Conservation (phyloP, 768 basidiomycete species). For the Mycena capillaripes region DNA sequence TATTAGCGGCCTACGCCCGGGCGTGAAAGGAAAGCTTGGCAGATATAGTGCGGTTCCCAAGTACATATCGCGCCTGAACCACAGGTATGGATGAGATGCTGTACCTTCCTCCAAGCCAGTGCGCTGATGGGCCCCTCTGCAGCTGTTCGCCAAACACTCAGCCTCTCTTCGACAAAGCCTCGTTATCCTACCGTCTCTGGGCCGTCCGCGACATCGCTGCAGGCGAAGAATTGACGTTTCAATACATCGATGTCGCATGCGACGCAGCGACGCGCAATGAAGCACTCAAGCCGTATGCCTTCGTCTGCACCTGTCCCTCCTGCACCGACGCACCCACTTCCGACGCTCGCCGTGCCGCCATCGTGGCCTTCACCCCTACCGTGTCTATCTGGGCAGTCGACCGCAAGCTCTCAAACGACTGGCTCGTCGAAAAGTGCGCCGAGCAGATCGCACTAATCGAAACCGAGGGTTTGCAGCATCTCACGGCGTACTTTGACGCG, state of each 20-base stretch:
- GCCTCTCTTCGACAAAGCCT: slow-evolving; percentile 38
- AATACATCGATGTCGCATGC: slow-evolving; percentile 39
- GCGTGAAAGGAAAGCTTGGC: slow-evolving; percentile 11
- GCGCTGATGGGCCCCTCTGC: neutral
- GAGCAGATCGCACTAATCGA: slow-evolving; percentile 11
- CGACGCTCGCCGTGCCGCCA: slow-evolving; percentile 18
- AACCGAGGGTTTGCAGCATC: slow-evolving; percentile 12
- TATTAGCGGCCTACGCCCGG: slow-evolving; percentile 36
- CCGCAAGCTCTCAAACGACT: slow-evolving; percentile 17
- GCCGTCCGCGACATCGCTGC: slow-evolving; percentile 46
- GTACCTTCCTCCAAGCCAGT: neutral
- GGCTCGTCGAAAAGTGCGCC: neutral
- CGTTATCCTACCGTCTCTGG: slow-evolving; percentile 46
- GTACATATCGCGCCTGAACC: slow-evolving; percentile 51
- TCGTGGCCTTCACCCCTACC: slow-evolving; percentile 42
- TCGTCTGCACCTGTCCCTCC: slow-evolving; percentile 49
- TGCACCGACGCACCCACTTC: slow-evolving; percentile 40
- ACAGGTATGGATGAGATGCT: slow-evolving; percentile 48
- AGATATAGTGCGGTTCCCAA: slow-evolving; percentile 45
- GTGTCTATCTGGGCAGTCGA: slow-evolving; percentile 46
- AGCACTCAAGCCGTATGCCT: slow-evolving; percentile 45
- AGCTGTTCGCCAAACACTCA: slow-evolving; percentile 40
- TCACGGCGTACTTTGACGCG: neutral
- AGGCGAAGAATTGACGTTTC: slow-evolving; percentile 50
- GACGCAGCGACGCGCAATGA: slow-evolving; percentile 42